Percentiles rank a stretch among this genome's conserved stretches.
These are phyloP conservation scores for Cordyceps javanica DNA, from an alignment of 2,329 filamentous ascomycete species.

Conservation along the genomic window DNA sequence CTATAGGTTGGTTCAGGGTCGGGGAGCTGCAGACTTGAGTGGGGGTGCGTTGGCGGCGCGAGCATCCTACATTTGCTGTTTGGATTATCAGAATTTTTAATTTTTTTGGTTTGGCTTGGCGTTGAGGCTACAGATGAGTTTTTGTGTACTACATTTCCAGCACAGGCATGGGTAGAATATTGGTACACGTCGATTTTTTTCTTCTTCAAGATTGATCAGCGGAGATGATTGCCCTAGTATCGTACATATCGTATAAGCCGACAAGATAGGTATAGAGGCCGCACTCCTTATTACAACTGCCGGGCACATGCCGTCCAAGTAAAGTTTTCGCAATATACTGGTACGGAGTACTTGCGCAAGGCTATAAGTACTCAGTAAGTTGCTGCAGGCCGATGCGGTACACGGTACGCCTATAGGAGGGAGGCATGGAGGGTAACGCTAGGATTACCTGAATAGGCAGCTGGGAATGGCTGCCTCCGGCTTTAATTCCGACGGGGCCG, in stretches of 20 bases:
- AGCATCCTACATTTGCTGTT: not conserved
- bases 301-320: too few species aligned
- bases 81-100: not conserved
- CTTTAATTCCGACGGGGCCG: constrained; percentile 6
- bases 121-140: not conserved
- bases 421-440: not conserved
- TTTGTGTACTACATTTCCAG: not conserved
- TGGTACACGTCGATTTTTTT: not conserved
- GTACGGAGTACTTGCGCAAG: too few species aligned
- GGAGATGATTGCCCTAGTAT: too few species aligned
- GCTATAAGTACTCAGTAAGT: too few species aligned
- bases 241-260: too few species aligned
- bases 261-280: too few species aligned
- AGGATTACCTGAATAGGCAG: not conserved
- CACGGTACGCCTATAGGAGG: too few species aligned
- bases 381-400: too few species aligned
- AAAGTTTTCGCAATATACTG: too few species aligned
- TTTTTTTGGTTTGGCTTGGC: not conserved
- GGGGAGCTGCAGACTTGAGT: too few species aligned
- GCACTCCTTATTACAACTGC: too few species aligned
- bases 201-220: not conserved
- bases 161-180: not conserved
- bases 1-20: not conserved
- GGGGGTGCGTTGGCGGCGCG: too few species aligned
- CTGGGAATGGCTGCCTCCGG: not conserved